Evolutionary conservation across 2,329 filamentous ascomycete genomes (phyloP), one percentile per base, ranked within the genome.

Genomic region (Phyllosticta ampelicida): DNA sequence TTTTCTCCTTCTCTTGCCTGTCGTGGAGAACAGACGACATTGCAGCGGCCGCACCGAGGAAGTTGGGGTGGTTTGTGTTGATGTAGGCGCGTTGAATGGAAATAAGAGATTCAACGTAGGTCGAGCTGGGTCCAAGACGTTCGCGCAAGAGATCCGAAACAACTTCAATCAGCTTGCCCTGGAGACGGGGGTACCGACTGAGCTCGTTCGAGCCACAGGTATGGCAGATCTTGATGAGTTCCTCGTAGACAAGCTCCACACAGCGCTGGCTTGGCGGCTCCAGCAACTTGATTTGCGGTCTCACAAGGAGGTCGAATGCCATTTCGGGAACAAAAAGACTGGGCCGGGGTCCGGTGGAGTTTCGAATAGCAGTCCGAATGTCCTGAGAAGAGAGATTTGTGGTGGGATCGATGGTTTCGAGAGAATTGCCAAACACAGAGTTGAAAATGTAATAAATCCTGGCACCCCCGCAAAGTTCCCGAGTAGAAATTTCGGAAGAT

Each of bases 371-470:
- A 11, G 94, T 99, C 70, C 94, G 84, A 64, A 99, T 99, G 70
- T 99, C 94, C 53, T 92, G 83, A 13, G 92, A 89, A 6, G 94
- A 94, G 61, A 99, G 85, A 68, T 99, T 99, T 53, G 87, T 89
- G 1, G 92, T 99, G 4, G 94, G 94, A 66, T 99, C 92, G 65
- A 99, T 96, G 20, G 90, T 88, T 71, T 99, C 94, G 54, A 99
- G 79, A 19, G 92, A 95, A 73, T 92, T 96, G 60, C 94, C 94
- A 73, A 97, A 99, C 50, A 97, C 92, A 5, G 91, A 96, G 76
- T 97, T 97, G 80, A 96, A 97, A 65, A 97, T 96, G 75, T 97
- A 96, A 77, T 97, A 97, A 68, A 97, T 96, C 60, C 92, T 84
- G 52, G 91, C 91, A 69, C 91, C 91, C 68, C 91, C 91, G 67